Evolutionary conservation across 441 rosid species (phyloP).

Genomic region (Adansonia madagascariensis): DNA sequence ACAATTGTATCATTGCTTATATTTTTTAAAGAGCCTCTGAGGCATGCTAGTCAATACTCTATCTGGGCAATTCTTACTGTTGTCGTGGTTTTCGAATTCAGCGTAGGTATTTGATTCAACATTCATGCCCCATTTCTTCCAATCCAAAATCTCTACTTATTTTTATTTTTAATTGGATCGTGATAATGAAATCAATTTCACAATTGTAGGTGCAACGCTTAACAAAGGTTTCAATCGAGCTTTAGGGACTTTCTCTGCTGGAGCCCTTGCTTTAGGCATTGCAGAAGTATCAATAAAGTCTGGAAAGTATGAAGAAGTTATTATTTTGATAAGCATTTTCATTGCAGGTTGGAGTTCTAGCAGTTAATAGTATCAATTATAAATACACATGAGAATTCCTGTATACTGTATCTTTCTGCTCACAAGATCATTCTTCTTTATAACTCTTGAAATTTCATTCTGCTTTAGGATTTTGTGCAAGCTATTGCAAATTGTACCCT

Average conservation of each 20-base stretch:
- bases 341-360: slow-evolving; percentile 58
- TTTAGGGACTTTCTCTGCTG: slow-evolving; percentile 82
- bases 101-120: slow-evolving; percentile 58
- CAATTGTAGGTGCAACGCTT: slow-evolving; percentile 49
- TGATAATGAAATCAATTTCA: not conserved
- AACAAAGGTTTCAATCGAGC: slow-evolving; percentile 90
- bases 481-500: slow-evolving; percentile 66
- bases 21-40: slow-evolving; percentile 64
- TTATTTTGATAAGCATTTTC: slow-evolving; percentile 69
- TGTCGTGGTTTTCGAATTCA: slow-evolving; percentile 87
- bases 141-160: not conserved
- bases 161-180: not conserved
- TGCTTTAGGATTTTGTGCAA: slow-evolving; percentile 58
- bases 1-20: slow-evolving; percentile 62
- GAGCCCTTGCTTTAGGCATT: slow-evolving; percentile 77
- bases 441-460: not conserved
- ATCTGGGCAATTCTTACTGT: slow-evolving; percentile 94
- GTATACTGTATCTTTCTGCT: not conserved
- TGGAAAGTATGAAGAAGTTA: slow-evolving; percentile 59
- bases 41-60: slow-evolving; percentile 60
- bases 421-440: not conserved
- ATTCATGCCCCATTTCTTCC: not conserved
- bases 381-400: not conserved
- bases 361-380: not conserved
- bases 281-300: slow-evolving; percentile 62